Conservation (phyloP, 768 basidiomycete species). For the Leccinellum luteum region DNA sequence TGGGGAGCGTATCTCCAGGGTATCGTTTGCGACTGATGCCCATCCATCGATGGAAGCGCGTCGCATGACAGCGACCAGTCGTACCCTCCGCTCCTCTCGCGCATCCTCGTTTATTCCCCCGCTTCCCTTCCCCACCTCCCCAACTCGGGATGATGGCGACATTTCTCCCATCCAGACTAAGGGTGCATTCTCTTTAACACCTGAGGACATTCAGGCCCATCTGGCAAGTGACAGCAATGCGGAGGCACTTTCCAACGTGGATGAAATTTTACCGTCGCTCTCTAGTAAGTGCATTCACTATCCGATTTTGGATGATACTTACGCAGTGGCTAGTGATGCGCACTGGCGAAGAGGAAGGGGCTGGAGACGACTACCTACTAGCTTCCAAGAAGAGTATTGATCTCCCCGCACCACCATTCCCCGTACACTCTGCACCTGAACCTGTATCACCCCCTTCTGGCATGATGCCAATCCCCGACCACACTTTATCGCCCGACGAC, state of each 20-base stretch:
- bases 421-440: slow-evolving; percentile 25
- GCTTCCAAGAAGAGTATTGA: slow-evolving; percentile 25
- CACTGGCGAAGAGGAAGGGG: slow-evolving; percentile 40
- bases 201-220: slow-evolving; percentile 60
- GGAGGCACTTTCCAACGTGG: slow-evolving; percentile 39
- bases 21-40: slow-evolving; percentile 67
- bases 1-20: slow-evolving; percentile 52
- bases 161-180: slow-evolving; percentile 45
- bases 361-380: slow-evolving; percentile 47
- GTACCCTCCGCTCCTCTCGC: slow-evolving; percentile 44
- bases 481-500: slow-evolving; percentile 61
- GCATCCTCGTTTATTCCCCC: slow-evolving; percentile 41
- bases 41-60: slow-evolving; percentile 46
- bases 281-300: slow-evolving; percentile 43
- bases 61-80: slow-evolving; percentile 40
- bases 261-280: slow-evolving; percentile 69
- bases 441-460: slow-evolving; percentile 35
- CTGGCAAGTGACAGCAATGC: slow-evolving; percentile 38
- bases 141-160: slow-evolving; percentile 27
- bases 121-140: slow-evolving; percentile 29
- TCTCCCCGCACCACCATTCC: slow-evolving; percentile 34
- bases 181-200: slow-evolving; percentile 44
- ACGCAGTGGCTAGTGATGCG: slow-evolving; percentile 61
- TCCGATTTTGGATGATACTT: slow-evolving; percentile 1
- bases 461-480: slow-evolving; percentile 43